These are phyloP conservation scores for Hibiscus trionum DNA, from an alignment of 345 rosid species.

Conservation along the genomic window DNA sequence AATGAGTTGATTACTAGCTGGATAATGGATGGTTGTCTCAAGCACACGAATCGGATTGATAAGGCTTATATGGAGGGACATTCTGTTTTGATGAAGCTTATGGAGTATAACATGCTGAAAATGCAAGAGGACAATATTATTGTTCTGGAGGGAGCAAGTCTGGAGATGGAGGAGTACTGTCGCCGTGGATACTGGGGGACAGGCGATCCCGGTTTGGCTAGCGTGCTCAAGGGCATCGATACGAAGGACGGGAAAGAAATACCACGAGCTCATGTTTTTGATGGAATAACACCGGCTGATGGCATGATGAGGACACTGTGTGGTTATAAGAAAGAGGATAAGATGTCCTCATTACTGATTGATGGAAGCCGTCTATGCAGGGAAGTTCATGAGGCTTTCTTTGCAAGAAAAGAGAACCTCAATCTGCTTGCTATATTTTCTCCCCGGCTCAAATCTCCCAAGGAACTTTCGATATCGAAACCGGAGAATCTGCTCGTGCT, in stretches of 20 bases:
- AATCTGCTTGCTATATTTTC: slow-evolving; percentile 37
- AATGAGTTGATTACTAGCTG: slow-evolving; percentile 50
- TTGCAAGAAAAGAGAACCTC: slow-evolving; percentile 11
- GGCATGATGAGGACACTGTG: slow-evolving; percentile 44
- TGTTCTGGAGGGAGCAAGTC: slow-evolving; percentile 33
- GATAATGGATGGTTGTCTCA: slow-evolving; percentile 60
- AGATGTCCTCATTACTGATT: slow-evolving; percentile 11
- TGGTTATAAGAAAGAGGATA: slow-evolving; percentile 18
- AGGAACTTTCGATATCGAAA: slow-evolving; percentile 6
- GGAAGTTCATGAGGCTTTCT: neutral
- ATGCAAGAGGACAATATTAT: slow-evolving; percentile 36
- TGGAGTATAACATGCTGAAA: slow-evolving; percentile 32
- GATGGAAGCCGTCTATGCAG: slow-evolving; percentile 4
- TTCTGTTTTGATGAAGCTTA: slow-evolving; percentile 41
- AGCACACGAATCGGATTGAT: slow-evolving; percentile 22
- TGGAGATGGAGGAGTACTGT: slow-evolving; percentile 19
- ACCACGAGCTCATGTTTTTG: slow-evolving; percentile 24
- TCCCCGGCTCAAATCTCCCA: slow-evolving; percentile 18
- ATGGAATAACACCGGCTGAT: slow-evolving; percentile 33
- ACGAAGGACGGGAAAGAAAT: slow-evolving; percentile 26
- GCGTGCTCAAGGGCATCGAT: slow-evolving; percentile 17
- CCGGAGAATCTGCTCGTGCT: slow-evolving; percentile 33
- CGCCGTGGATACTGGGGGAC: slow-evolving; percentile 11
- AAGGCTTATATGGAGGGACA: slow-evolving; percentile 42
- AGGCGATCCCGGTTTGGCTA: slow-evolving; percentile 28